Evolutionary conservation across 2,329 filamentous ascomycete species (phyloP).

Genomic region (Furcasterigmium furcatum): DNA sequence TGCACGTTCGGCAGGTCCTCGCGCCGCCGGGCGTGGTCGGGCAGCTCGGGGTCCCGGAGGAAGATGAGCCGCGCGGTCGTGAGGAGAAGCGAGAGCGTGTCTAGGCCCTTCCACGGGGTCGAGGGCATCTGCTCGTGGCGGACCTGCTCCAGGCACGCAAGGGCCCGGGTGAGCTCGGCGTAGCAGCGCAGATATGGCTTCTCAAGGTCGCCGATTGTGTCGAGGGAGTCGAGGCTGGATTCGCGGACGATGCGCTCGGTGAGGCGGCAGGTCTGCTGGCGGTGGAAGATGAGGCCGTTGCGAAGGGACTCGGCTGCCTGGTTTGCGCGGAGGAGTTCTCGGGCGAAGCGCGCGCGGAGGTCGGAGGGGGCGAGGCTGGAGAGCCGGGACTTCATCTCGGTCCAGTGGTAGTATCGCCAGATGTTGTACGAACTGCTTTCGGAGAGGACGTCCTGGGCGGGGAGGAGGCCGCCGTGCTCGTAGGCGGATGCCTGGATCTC

Average conservation of each 20-base stretch:
- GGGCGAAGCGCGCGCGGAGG: not conserved
- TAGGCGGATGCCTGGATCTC: constrained; percentile 4
- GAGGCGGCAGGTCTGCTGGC: not conserved
- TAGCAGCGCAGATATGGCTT: not conserved
- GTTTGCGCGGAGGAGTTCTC: constrained; percentile 3
- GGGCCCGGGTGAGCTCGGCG: not conserved
- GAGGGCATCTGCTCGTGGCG: not conserved
- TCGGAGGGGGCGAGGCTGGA: not conserved
- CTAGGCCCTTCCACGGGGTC: too few relatives aligned
- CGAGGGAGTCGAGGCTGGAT: not conserved
- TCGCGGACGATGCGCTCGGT: not conserved
- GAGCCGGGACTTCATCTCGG: too few relatives aligned
- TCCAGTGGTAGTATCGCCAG: constrained; percentile 6
- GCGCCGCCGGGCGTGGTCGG: not conserved
- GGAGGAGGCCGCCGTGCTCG: constrained; percentile 1
- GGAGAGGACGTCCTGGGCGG: not conserved
- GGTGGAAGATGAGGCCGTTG: constrained; percentile 3
- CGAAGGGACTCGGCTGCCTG: constrained; percentile 6
- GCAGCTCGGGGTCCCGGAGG: not conserved
- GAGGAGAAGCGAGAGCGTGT: not conserved
- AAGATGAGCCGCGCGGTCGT: not conserved
- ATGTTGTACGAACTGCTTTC: constrained; percentile 2
- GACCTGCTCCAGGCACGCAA: not conserved
- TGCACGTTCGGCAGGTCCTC: not conserved
- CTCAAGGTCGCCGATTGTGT: not conserved